Base-by-base conservation (phyloP, 176 grass and related monocot genomes). In the Eragrostis nindensis region DNA sequence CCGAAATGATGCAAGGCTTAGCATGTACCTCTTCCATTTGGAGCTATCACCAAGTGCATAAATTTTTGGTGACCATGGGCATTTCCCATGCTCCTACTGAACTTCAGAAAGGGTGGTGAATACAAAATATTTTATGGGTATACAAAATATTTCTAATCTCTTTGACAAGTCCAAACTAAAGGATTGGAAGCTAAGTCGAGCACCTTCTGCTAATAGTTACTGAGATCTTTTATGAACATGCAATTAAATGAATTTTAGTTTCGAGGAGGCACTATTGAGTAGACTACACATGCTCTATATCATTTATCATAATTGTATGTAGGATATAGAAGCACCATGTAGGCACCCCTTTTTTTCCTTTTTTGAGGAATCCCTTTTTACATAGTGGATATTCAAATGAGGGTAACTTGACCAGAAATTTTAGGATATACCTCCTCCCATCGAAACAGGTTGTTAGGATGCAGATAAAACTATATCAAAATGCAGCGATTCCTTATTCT, bases 181-280 rank as follows among this genome's bases (percentile, higher is more conserved):
- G n/a, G n/a, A n/a, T n/a, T n/a, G n/a, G n/a, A n/a, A n/a, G n/a
- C n/a, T n/a, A 53, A 44, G 29, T 67, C 29, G 22, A 68, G 10
- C 43, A 52, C 15, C 26, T 52, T 73, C 45, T 73, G n/a, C n/a
- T n/a, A n/a, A n/a, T n/a, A n/a, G n/a, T n/a, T 59, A 16, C n/a
- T 21, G n/a, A 59, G 16, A 45, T 59, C 4, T 42, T 50, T 66
- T 68, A 42, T 13, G 21, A 6, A 8, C 25, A 38, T 72, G 70
- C 70, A 73, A 73, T n/a, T 5, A 47, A 54, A 53, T 53, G 32
- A n/a, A 13, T 73, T 56, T 7, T 56, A 74, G 17, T 29, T 74
- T 66, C 38, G 17, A 22, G 64, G 44, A 14, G 17, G 61, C 17
- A 14, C 2, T 66, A 22, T 55, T 25, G 32, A 15, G 29, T 64